A percentile compares a stretch with the other conserved stretches of the same genome.
Evolutionary conservation across 768 basidiomycete genomes (phyloP).

Genomic region (Tricholoma matsutake): DNA sequence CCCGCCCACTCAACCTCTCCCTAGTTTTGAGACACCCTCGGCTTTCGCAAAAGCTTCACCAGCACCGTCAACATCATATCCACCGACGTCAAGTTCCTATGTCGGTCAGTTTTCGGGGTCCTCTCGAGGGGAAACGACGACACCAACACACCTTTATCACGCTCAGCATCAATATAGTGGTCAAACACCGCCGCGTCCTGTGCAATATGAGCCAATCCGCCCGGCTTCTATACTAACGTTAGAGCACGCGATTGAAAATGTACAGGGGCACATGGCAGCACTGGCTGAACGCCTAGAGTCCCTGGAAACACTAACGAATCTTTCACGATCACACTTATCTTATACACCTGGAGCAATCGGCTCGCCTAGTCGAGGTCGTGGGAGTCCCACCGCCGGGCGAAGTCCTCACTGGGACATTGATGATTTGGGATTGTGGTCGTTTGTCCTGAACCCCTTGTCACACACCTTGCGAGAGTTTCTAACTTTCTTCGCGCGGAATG

Average conservation of each 20-base stretch:
- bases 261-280: conserved; percentile 80
- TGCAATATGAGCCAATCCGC: conserved; percentile 35
- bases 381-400: conserved; percentile 37
- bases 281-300: conserved; percentile 80
- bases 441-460: conserved; percentile 64
- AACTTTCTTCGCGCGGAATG: conserved; percentile 56
- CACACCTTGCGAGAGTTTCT: conserved; percentile 47
- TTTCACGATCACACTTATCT: conserved; percentile 38
- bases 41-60: conserved; percentile 57
- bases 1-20: conserved; percentile 69
- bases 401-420: conserved; percentile 64
- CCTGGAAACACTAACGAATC: conserved; percentile 45
- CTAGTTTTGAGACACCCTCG: conserved; percentile 68
- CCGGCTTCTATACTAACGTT: conserved; percentile 52
- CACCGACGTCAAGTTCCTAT: conserved; percentile 31
- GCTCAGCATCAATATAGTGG: conserved; percentile 33
- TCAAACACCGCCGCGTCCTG: conserved; percentile 30
- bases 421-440: conserved; percentile 82
- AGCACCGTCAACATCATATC: conserved; percentile 38
- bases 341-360: conserved; percentile 36
- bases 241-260: conserved; percentile 74
- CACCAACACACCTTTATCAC: conserved; percentile 36
- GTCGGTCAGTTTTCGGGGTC: conserved; percentile 37
- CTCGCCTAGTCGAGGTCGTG: conserved; percentile 42
- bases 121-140: conserved; percentile 33